Evolutionary conservation across 306 rosid genomes (phyloP).

Genomic region (Quercus robur): DNA sequence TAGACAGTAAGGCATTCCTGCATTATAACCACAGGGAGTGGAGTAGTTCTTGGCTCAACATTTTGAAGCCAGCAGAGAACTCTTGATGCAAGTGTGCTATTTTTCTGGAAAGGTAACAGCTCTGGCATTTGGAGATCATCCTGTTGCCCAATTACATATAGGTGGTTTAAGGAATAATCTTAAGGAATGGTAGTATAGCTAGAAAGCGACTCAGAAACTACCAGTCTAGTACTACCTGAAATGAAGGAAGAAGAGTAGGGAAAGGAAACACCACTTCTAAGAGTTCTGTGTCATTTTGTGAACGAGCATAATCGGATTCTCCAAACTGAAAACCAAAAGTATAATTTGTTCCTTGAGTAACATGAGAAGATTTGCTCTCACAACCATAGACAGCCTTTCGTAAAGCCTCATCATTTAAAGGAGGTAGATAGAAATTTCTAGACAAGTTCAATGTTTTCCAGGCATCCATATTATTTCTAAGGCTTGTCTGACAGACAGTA

Average conservation of each 20-base stretch:
- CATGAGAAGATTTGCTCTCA: constrained; percentile 39
- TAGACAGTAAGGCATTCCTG: constrained; percentile 79
- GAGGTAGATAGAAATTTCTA: constrained; percentile 61
- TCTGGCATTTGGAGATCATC: constrained; percentile 71
- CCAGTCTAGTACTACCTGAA: constrained; percentile 55
- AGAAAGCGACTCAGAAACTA: constrained; percentile 10
- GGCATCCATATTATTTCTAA: constrained; percentile 47
- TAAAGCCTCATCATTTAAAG: constrained; percentile 72
- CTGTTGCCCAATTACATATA: constrained; percentile 48
- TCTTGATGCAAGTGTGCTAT: constrained; percentile 86
- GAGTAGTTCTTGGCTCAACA: constrained; percentile 62
- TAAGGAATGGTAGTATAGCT: constrained; percentile 15
- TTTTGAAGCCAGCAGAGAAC: constrained; percentile 83
- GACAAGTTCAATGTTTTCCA: constrained; percentile 71
- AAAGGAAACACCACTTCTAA: constrained; percentile 80
- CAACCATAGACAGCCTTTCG: constrained; percentile 64
- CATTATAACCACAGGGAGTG: constrained; percentile 77
- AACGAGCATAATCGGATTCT: constrained; percentile 61
- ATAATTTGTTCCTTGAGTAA: constrained; percentile 68
- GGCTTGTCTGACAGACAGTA: constrained; percentile 54
- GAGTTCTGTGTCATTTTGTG: constrained; percentile 55
- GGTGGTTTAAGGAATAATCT: constrained; percentile 21
- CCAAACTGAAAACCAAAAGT: constrained; percentile 78
- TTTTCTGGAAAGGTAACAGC: constrained; percentile 93
- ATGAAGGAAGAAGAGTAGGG: constrained; percentile 81